A percentile compares a stretch with the other conserved stretches of the same genome.
These are phyloP conservation scores for Zopfia rhizophila DNA, from an alignment of 2,329 filamentous ascomycete genomes.

Conservation along the genomic window DNA sequence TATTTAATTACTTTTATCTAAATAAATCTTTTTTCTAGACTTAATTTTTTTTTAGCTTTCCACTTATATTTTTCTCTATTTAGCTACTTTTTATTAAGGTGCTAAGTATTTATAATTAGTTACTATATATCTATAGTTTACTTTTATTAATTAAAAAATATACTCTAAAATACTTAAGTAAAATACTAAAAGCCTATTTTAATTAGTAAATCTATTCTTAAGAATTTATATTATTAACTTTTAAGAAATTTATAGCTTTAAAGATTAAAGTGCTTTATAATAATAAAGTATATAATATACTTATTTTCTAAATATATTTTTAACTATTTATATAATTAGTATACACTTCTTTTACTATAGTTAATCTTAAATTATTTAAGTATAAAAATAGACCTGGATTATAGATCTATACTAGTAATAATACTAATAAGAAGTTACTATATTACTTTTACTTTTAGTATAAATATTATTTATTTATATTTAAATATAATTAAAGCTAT, in stretches of 20 bases:
- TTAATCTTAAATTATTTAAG: slow-evolving; percentile 21
- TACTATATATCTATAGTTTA: slow-evolving; percentile 18
- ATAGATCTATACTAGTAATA: no score
- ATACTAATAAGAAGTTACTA: slow-evolving; percentile 22
- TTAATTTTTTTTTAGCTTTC: slow-evolving; percentile 21
- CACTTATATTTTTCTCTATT: slow-evolving; percentile 12
- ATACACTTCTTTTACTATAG: slow-evolving; percentile 14
- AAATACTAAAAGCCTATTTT: slow-evolving; percentile 22
- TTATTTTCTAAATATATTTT: slow-evolving; percentile 17
- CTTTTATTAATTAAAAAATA: slow-evolving; percentile 22
- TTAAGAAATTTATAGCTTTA: slow-evolving; percentile 15
- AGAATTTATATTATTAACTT: slow-evolving; percentile 6
- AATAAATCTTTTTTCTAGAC: slow-evolving; percentile 17
- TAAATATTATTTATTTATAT: slow-evolving; percentile 19
- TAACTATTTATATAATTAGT: slow-evolving; percentile 17
- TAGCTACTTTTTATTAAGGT: slow-evolving; percentile 16
- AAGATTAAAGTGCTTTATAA: slow-evolving; percentile 22
- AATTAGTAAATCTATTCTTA: slow-evolving; percentile 15
- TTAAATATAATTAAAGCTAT: slow-evolving; percentile 12
- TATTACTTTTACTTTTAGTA: slow-evolving; percentile 24
- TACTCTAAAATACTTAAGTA: slow-evolving; percentile 16
- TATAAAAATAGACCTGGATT: no score
- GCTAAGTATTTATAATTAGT: slow-evolving; percentile 15
- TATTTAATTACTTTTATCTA: slow-evolving; percentile 14
- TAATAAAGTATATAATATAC: slow-evolving; percentile 23